Evolutionary conservation across 2,329 filamentous ascomycete genomes (phyloP).

Genomic region (Zasmidium citrigriseum): DNA sequence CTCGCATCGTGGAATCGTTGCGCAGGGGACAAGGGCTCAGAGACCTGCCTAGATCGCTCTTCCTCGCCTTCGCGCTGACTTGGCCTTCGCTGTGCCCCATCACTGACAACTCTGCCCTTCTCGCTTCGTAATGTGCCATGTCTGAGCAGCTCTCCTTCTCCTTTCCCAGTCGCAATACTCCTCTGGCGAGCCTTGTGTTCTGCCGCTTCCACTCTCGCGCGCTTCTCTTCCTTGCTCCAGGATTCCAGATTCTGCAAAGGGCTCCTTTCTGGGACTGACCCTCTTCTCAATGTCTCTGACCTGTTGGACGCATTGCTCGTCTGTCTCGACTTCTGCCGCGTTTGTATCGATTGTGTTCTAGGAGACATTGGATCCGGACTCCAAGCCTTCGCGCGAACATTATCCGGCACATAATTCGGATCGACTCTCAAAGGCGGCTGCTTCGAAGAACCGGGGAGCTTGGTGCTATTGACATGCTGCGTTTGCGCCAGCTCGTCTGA

Average conservation of each 20-base stretch:
- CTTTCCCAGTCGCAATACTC: constrained; percentile 10
- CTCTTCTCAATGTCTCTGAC: constrained; percentile 34
- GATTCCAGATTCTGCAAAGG: constrained; percentile 92
- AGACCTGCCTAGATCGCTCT: constrained; percentile 10
- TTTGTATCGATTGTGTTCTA: constrained; percentile 3
- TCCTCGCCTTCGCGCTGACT: constrained; percentile 12
- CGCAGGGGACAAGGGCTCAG: constrained; percentile 5
- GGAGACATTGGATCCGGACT: constrained; percentile 30
- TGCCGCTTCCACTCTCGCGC: constrained; percentile 79
- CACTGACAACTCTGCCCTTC: constrained; percentile 29
- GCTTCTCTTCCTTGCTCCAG: constrained; percentile 94
- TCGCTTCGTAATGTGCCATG: constrained; percentile 24
- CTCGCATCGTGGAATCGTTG: constrained; percentile 21
- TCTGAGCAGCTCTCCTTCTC: constrained; percentile 19
- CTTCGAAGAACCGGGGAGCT: constrained; percentile 10
- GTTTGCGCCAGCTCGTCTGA: constrained; percentile 11
- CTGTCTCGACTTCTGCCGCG: constrained; percentile 21
- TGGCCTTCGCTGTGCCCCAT: constrained; percentile 19
- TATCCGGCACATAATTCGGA: constrained; percentile 30
- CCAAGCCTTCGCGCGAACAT: constrained; percentile 31
- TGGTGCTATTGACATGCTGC: constrained; percentile 17
- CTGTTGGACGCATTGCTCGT: constrained; percentile 23
- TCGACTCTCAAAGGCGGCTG: constrained; percentile 25
- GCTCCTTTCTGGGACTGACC: constrained; percentile 77
- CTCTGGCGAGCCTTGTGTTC: constrained; percentile 71